Base-by-base conservation (phyloP, 208 protist species). In the Sergeia podlipaevii region DNA sequence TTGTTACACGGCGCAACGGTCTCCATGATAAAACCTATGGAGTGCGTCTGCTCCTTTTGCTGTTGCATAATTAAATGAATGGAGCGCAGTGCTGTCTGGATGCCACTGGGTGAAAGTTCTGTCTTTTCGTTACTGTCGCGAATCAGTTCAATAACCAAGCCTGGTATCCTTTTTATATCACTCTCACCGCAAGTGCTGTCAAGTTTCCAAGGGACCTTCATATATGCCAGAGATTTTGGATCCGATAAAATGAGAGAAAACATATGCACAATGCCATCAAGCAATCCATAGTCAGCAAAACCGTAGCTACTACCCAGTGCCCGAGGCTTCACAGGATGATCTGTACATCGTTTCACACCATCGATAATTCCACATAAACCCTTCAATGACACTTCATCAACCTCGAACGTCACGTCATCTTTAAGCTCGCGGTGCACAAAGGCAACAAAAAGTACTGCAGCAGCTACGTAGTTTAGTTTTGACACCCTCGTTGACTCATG, bases 251-350 rank as follows among this genome's bases (percentile, higher is more conserved):
- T 65, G n/a, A 91, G 50, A 8, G 82, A 93, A 8, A 96, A 55
- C 64, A 96, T 82, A 49, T 91, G 83, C n/a, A 70, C 78, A 10
- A 96, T 81, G 21, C 89, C 89, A 61, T 97, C 91, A 17, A 93
- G 61, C 21, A 95, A 54, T n/a, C 91, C 91, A 53, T 81, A 82
- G 45, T 95, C 86, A 24, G 85, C 71, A 67, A 87, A 97, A 5
- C 85, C 85, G 56, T 91, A 97, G 33, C 85, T 89, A 47, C 74
- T 91, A 1, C 91, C 91, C 28, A 93, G 52, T 30, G 83, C 65
- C 15, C 91, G 70, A 6, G 73, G 67, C 24, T 68, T 54, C 4
- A 89, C 46, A 18, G 71, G 70, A 10, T 72, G 65, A 10, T 53
- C 68, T 1, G 63, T 34, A 10, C 11, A 77, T 30, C 26, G 44